Base-by-base conservation (phyloP, 768 basidiomycete genomes). In the Wakefieldia striispora region DNA sequence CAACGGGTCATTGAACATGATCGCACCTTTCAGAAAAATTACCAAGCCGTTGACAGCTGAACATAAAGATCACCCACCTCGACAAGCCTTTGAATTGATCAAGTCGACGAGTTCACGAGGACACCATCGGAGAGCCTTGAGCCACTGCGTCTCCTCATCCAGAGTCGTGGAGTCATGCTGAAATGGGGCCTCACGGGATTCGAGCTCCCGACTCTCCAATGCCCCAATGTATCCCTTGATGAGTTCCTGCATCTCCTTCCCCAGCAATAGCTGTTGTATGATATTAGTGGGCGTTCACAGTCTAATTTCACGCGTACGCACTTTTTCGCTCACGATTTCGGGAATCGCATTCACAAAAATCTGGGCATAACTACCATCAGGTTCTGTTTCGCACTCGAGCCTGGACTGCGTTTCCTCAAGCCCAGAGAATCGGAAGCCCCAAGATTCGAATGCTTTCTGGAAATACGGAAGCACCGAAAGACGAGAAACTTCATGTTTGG, bases 1-100 rank as follows among this genome's bases (percentile, higher is more conserved):
- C 42, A 99, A 73, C 0, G 74, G 50, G 64, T 98, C 95, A 57
- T 95, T 95, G 75, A 97, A 97, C 93, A 97, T 97, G 67, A 97
- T 90, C 3, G 95, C 95, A 45, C 95, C 94, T 97, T n/a, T n/a
- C n/a, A n/a, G 64, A 31, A 19, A 43, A 43, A 39, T 41, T 20
- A 19, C 31, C 61, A 11, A 58, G 41, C 16, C 31, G 23, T 39
- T 21, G n/a, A 33, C 27, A 16, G 31, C 5, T n/a, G 11, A 47
- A 35, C n/a, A 20, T n/a, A 17, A 26, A 35, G 41, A 27, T 45
- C 40, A 65, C 78, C 56, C 63, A 86, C 95, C 95, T 72, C 97
- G 77, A 63, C 97, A 99, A 20, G 97, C 97, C 70, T 92, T 95
- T 10, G 94, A 97, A 67, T 97, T 95, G 58, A 92, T 75, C 54